Conservation (phyloP, 192 early-diverging fungal species). For the Backusella tarrabulga region DNA sequence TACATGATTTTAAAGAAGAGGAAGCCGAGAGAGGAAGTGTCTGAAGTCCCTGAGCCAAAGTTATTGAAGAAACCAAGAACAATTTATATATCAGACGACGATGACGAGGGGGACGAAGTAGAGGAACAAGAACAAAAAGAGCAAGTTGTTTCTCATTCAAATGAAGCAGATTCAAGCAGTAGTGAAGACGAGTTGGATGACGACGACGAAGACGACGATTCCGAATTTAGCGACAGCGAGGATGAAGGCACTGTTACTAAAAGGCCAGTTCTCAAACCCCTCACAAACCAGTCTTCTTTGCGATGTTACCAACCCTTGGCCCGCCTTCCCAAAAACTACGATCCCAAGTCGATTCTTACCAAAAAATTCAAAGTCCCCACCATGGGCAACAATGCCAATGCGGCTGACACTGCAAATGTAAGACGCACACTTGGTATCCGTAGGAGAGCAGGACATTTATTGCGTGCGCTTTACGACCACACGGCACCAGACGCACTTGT, state of each 20-base stretch:
- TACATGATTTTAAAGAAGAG: not conserved
- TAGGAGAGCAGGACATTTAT: constrained; percentile 42
- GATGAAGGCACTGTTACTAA: not conserved
- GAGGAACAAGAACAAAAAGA: not conserved
- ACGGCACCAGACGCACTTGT: constrained; percentile 82
- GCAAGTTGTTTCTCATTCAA: not conserved
- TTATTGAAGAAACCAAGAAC: not conserved
- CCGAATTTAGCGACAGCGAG: not conserved
- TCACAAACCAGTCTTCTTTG: not conserved
- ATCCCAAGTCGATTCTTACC: not conserved
- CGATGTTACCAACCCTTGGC: not conserved
- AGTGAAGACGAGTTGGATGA: not conserved
- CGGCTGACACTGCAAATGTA: not conserved
- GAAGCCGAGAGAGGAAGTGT: not conserved
- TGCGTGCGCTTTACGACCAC: constrained; percentile 78
- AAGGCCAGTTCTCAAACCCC: not conserved
- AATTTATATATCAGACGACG: not conserved
- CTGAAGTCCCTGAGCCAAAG: not conserved
- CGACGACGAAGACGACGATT: not conserved
- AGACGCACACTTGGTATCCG: constrained; percentile 58
- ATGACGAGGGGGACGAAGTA: not conserved
- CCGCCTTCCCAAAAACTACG: not conserved
- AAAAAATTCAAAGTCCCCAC: constrained; percentile 9
- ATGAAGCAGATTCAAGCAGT: not conserved
- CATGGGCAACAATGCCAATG: not conserved